Base-by-base conservation (phyloP, 2,329 filamentous ascomycete genomes). In the Penicillium sp. region DNA sequence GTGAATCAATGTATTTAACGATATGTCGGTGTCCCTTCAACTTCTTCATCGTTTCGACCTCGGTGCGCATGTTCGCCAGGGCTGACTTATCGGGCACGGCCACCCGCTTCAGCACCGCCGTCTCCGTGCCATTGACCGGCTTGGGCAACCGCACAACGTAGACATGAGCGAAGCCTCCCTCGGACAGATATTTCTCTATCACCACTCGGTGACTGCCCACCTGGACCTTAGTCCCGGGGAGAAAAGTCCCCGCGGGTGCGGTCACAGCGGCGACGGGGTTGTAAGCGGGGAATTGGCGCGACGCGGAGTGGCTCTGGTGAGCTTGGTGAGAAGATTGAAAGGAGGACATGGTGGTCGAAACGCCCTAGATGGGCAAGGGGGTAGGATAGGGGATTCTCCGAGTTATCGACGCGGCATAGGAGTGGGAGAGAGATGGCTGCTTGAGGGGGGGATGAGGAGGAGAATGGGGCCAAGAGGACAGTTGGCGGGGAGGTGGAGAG, bases 1-100 rank as follows among this genome's bases (percentile, higher is more conserved):
- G 94, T 62, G 93, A 97, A 79, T 99, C 94, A 73, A 97, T 92
- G 77, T 99, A 99, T 55, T 89, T 97, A 67, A 99, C 94, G 70
- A 99, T 97, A 67, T 94, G 89, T 59, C 87, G 87, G 82, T 97
- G 94, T 53, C 94, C 94, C 81, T 96, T 96, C 67, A 99, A 83
- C 76, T 94, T 92, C 86, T 99, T 99, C 94, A 99, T 99, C 13
- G 94, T 99, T 79, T 99, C 94, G 65, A 99, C 94, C 81, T 99
- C 94, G 63, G 88, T 97, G 74, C 94, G 87, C 94, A 99, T 97
- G 75, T 90, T 92, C 59, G 91, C 90, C 77, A 99, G 81, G 54
- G 93, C 86, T 61, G 96, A 90, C 81, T 96, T 97, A 77, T 99
- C 94, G 28, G 94, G 92, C 48, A 97, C 94, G 31, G 94, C 94